phyloP scores from a whole-genome alignment of 2,329 filamentous ascomycete genomes.

The Trichoderma lentiforme region DNA sequence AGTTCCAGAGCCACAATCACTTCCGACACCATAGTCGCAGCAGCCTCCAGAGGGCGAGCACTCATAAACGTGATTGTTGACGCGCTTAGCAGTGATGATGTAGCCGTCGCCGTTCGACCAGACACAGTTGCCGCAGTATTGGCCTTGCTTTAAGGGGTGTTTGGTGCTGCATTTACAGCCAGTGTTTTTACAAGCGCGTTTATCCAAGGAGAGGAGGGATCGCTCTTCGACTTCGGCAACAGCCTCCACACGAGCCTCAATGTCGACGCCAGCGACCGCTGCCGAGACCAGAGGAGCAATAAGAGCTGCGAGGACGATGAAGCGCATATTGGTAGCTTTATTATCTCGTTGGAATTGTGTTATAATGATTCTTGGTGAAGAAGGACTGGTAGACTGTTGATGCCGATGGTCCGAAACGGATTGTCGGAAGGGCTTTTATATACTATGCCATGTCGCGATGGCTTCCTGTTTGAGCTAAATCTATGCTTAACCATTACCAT shows the following conservation, averaged over 20 bases:
- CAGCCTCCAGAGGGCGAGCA: not conserved
- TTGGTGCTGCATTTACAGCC: slow-evolving; percentile 5
- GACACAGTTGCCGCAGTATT: slow-evolving; percentile 5
- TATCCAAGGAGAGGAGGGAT: not conserved
- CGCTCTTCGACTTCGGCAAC: not conserved
- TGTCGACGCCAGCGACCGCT: slow-evolving; percentile 1
- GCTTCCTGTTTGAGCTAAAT: not conserved
- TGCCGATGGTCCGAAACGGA: not conserved
- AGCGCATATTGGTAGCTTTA: not conserved
- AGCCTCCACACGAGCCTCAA: slow-evolving; percentile 1
- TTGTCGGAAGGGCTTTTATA: not conserved
- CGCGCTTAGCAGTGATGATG: slow-evolving; percentile 5
- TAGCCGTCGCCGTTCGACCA: slow-evolving; percentile 7
- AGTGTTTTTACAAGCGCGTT: not conserved
- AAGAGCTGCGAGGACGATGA: slow-evolving; percentile 1
- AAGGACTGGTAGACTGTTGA: not conserved
- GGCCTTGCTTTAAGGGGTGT: slow-evolving; percentile 1
- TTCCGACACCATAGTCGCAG: not conserved
- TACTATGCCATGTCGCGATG: not conserved
- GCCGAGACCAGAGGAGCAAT: not conserved
- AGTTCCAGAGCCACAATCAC: slow-evolving; percentile 10
- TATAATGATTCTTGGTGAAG: not conserved
- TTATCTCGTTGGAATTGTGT: not conserved
- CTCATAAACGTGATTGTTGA: slow-evolving; percentile 8
- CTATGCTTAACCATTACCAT: not conserved